A percentile compares a stretch with the other conserved stretches of the same genome.
Conservation (phyloP, 306 rosid species). For the Pachyrhizus erosus region DNA sequence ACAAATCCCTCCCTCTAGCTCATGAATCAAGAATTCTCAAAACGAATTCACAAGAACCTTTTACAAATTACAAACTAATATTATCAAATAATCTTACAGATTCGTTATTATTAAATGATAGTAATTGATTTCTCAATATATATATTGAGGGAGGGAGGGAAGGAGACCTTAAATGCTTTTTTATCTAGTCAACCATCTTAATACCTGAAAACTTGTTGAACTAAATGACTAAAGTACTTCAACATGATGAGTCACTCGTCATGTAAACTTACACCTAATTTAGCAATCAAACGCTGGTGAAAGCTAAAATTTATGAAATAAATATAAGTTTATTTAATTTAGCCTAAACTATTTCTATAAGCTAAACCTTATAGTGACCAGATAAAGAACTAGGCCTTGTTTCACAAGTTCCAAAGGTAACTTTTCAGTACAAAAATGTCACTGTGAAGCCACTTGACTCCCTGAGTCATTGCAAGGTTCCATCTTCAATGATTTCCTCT, state of each 20-base stretch:
- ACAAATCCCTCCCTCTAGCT: background rate
- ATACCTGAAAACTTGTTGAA: background rate
- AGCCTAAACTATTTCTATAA: constrained; percentile 9
- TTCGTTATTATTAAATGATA: background rate
- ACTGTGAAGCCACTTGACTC: constrained; percentile 69
- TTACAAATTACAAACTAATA: background rate
- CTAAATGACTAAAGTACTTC: background rate
- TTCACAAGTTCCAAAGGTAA: background rate
- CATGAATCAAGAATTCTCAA: background rate
- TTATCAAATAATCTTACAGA: background rate
- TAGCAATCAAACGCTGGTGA: background rate
- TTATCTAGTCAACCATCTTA: background rate
- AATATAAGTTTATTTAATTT: background rate
- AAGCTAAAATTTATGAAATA: background rate
- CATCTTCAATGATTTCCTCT: constrained; percentile 53
- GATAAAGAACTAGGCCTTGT: background rate
- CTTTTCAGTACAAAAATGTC: constrained; percentile 34
- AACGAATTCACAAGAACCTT: background rate
- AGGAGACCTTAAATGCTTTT: background rate
- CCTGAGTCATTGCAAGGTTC: constrained; percentile 55
- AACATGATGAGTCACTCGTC: background rate
- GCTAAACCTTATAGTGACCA: background rate
- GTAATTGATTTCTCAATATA: background rate
- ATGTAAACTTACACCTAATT: background rate
- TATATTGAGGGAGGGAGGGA: background rate